Percentiles rank a stretch among this genome's conserved stretches.
phyloP scores from a whole-genome alignment of 768 basidiomycete genomes.

The Kwoniella dejecticola region DNA sequence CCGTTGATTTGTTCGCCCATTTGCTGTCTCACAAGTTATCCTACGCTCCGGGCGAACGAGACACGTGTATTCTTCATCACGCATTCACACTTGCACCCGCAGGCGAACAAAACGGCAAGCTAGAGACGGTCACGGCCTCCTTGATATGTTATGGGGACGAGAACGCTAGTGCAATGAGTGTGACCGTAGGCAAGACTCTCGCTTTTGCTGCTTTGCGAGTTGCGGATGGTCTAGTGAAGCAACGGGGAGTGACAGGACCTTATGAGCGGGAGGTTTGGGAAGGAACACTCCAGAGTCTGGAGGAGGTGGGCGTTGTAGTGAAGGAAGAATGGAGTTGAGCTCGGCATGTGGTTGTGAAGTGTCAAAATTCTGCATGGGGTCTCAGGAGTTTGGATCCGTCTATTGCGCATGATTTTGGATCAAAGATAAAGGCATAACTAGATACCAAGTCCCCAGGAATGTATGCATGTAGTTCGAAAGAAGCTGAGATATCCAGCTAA shows the following conservation, averaged over 20 bases:
- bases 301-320: slow-evolving; percentile 57
- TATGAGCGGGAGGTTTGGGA: slow-evolving; percentile 64
- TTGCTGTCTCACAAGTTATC: slow-evolving; percentile 71
- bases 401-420: no score
- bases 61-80: slow-evolving; percentile 84
- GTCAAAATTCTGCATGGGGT: no score
- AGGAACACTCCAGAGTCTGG: slow-evolving; percentile 66
- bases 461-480: no score
- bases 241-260: slow-evolving; percentile 71
- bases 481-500: no score
- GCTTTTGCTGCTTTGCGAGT: slow-evolving; percentile 76
- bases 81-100: slow-evolving; percentile 64
- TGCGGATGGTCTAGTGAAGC: slow-evolving; percentile 63
- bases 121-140: slow-evolving; percentile 66
- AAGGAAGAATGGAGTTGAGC: slow-evolving; percentile 42
- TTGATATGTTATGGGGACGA: slow-evolving; percentile 66
- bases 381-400: no score
- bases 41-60: slow-evolving; percentile 72
- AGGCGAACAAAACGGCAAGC: not conserved
- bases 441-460: no score
- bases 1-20: slow-evolving; percentile 71
- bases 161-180: slow-evolving; percentile 78
- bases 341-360: no score
- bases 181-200: slow-evolving; percentile 83
- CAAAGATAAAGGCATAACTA: no score